Conservation (phyloP, 176 grass and related monocot genomes). For the Puccinellia tenuiflora region DNA sequence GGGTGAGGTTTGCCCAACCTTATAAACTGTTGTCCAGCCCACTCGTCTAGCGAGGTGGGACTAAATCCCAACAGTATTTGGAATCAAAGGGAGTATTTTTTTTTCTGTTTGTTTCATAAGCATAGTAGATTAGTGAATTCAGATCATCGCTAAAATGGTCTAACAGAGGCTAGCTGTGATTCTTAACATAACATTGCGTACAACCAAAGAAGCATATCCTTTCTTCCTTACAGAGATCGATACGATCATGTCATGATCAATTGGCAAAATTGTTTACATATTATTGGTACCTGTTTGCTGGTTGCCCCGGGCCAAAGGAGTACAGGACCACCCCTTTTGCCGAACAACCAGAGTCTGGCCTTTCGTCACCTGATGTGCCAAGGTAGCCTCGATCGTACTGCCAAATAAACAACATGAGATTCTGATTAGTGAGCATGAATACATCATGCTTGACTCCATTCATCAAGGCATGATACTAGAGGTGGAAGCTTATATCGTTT, state of each 20-base stretch:
- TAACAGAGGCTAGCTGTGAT: no score
- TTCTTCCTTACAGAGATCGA: constrained; percentile 16
- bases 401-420: constrained; percentile 25
- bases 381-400: not conserved
- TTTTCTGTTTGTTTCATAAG: not conserved
- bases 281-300: not conserved
- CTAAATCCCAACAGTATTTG: no score
- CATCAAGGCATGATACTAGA: not conserved
- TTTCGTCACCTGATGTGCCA: constrained; percentile 23
- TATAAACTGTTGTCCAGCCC: no score
- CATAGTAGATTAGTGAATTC: not conserved
- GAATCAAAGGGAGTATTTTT: no score
- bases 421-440: constrained; percentile 9
- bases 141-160: not conserved
- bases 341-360: no score
- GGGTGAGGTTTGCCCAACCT: no score
- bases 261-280: constrained; percentile 15
- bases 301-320: constrained; percentile 23
- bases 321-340: constrained; percentile 17
- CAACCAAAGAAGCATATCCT: constrained; percentile 15
- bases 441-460: not conserved
- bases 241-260: constrained; percentile 14
- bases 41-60: no score
- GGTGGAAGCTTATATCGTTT: no score
- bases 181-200: not conserved